These are phyloP conservation scores for Coemansia sp. DNA, from an alignment of 192 early-diverging fungal genomes.

Conservation along the genomic window DNA sequence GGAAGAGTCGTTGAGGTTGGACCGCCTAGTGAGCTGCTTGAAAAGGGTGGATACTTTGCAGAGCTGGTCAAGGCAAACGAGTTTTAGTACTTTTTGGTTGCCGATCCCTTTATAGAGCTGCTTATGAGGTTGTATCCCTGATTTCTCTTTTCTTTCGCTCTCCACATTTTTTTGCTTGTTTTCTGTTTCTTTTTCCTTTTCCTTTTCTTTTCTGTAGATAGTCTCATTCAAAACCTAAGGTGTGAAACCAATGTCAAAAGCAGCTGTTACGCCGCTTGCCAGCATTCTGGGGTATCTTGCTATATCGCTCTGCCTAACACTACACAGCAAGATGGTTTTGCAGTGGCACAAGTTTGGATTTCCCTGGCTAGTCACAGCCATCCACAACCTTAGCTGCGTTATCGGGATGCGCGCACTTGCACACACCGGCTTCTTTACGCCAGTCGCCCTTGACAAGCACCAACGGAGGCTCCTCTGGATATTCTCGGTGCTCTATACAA, in stretches of 20 bases:
- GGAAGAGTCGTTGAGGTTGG: too few species aligned
- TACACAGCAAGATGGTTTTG: constrained; percentile 86
- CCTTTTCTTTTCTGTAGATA: too few species aligned
- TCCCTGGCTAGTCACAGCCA: constrained; percentile 86
- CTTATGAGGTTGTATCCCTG: too few species aligned
- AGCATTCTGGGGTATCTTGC: constrained; percentile 15
- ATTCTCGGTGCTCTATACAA: constrained; percentile 85
- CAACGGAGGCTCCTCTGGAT: constrained; percentile 69
- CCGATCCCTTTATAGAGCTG: too few species aligned
- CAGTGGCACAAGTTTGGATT: constrained; percentile 71
- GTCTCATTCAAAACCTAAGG: too few species aligned
- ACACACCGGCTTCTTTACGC: constrained; percentile 56
- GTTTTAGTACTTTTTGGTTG: too few species aligned
- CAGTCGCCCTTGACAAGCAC: constrained; percentile 53
- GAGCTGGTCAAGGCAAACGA: too few species aligned
- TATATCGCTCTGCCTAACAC: constrained; percentile 58
- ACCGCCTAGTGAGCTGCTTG: too few species aligned
- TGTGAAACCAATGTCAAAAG: constrained; percentile 4
- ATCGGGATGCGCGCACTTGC: constrained; percentile 64
- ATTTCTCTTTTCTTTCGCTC: too few species aligned
- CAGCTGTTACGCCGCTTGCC: constrained; percentile 1
- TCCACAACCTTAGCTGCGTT: constrained; percentile 74
- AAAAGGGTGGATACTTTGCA: too few species aligned
- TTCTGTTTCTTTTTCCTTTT: too few species aligned
- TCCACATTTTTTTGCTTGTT: too few species aligned